Conservation (phyloP, 2,329 filamentous ascomycete genomes). For the Talaromyces sp. region DNA sequence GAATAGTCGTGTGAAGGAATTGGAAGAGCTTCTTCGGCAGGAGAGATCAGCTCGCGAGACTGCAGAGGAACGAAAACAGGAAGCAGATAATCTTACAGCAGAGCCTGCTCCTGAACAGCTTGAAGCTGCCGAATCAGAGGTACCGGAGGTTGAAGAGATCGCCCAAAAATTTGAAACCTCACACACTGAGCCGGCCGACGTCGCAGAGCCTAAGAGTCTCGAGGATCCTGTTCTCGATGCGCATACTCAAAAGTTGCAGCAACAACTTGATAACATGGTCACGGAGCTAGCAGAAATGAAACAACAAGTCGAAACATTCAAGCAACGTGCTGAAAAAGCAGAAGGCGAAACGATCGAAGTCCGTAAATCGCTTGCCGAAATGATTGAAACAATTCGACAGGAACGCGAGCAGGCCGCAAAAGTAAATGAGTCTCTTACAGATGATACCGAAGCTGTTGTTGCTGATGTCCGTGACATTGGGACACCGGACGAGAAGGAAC, state of each 20-base stretch:
- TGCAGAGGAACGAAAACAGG: slow-evolving; percentile 71
- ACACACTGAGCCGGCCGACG: slow-evolving; percentile 12
- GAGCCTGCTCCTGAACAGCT: slow-evolving; percentile 49
- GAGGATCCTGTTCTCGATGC: slow-evolving; percentile 28
- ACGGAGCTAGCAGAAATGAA: slow-evolving; percentile 78
- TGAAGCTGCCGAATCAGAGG: slow-evolving; percentile 19
- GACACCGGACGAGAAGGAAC: slow-evolving; percentile 1
- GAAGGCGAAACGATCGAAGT: slow-evolving; percentile 72
- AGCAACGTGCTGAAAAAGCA: slow-evolving; percentile 71
- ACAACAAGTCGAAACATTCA: slow-evolving; percentile 74
- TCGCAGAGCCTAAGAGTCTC: slow-evolving; percentile 26
- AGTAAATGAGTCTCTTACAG: slow-evolving; percentile 23
- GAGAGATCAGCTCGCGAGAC: slow-evolving; percentile 78
- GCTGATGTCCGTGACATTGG: neutral
- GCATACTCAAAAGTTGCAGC: slow-evolving; percentile 56
- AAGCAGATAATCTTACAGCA: slow-evolving; percentile 18
- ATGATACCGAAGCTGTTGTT: neutral
- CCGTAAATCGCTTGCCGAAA: slow-evolving; percentile 75
- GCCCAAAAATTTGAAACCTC: slow-evolving; percentile 9
- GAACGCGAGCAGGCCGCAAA: slow-evolving; percentile 53
- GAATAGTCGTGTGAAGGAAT: slow-evolving; percentile 70
- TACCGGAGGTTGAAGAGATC: slow-evolving; percentile 19
- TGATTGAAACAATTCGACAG: slow-evolving; percentile 76
- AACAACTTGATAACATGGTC: slow-evolving; percentile 71
- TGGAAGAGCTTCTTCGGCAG: slow-evolving; percentile 73